These are phyloP conservation scores for Zea luxurians DNA, from an alignment of 176 grass and related monocot species.

Conservation along the genomic window DNA sequence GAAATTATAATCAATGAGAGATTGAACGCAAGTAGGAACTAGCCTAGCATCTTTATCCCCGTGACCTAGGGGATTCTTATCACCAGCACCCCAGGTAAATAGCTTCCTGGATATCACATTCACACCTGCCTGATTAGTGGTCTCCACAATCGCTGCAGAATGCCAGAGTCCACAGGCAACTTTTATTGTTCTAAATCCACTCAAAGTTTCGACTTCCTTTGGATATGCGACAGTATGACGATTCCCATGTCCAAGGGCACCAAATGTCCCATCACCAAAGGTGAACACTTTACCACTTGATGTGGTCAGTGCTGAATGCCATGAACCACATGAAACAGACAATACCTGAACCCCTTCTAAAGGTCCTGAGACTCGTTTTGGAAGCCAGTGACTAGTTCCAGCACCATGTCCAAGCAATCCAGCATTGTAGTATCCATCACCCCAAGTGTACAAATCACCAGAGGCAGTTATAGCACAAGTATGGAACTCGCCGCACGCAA, in stretches of 20 bases:
- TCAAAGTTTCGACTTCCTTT: conserved; percentile 66
- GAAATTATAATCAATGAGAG: conserved; percentile 69
- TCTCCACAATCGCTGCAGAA: conserved; percentile 76
- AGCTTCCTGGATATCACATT: conserved; percentile 62
- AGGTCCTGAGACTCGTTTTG: conserved; percentile 68
- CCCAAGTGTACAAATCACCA: conserved; percentile 84
- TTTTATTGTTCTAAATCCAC: conserved; percentile 61
- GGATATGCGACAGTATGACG: conserved; percentile 58
- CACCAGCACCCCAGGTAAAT: conserved; percentile 90
- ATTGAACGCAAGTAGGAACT: conserved; percentile 64
- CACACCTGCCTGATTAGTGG: conserved; percentile 38
- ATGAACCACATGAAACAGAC: conserved; percentile 75
- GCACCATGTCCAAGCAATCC: conserved; percentile 74
- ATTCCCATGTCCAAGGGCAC: conserved; percentile 77
- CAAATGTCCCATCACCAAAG: conserved; percentile 84
- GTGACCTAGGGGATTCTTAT: conserved; percentile 75
- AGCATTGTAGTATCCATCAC: conserved; percentile 68
- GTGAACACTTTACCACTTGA: conserved; percentile 76
- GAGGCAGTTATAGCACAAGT: conserved; percentile 70
- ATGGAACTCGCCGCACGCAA: conserved; percentile 84
- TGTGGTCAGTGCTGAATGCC: conserved; percentile 76
- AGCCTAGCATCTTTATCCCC: conserved; percentile 75
- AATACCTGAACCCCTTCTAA: conserved; percentile 75
- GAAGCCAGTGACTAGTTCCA: conserved; percentile 65
- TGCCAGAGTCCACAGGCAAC: conserved; percentile 89